Evolutionary conservation across 345 rosid genomes (phyloP).

Genomic region (Clarkia xantiana): DNA sequence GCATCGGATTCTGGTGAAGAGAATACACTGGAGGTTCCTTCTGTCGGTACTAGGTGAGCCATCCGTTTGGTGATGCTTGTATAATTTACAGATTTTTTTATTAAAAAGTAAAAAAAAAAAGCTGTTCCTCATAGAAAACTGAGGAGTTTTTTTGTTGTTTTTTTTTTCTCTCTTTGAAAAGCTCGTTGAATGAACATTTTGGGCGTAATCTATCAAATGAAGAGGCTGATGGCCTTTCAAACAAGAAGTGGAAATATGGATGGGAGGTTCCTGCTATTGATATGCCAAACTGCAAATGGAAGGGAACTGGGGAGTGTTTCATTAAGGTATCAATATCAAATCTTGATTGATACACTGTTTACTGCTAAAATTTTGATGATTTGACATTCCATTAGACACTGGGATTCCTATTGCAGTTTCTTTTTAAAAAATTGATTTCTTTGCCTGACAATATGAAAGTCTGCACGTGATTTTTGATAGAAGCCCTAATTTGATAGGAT

Average conservation of each 20-base stretch:
- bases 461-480: not conserved
- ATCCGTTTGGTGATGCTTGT: constrained; percentile 3
- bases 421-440: not conserved
- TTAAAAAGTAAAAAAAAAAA: not conserved
- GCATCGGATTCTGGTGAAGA: constrained; percentile 7
- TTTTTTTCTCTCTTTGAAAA: too few relatives aligned
- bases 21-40: not conserved
- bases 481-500: not conserved
- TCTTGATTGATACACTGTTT: not conserved
- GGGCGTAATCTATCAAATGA: constrained; percentile 38
- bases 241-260: constrained; percentile 46
- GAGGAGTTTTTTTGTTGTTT: not conserved
- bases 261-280: constrained; percentile 63
- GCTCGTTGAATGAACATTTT: constrained; percentile 56
- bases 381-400: not conserved
- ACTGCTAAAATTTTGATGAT: not conserved
- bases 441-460: not conserved
- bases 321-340: constrained; percentile 32
- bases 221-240: constrained; percentile 36
- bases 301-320: constrained; percentile 51
- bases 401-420: not conserved
- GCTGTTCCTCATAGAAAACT: not conserved
- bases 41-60: not conserved
- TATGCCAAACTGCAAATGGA: constrained; percentile 60
- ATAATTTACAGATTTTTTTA: not conserved